These are phyloP conservation scores for Spinacia oleracea DNA, from an alignment of 179 eudicot genomes.

Conservation along the genomic window DNA sequence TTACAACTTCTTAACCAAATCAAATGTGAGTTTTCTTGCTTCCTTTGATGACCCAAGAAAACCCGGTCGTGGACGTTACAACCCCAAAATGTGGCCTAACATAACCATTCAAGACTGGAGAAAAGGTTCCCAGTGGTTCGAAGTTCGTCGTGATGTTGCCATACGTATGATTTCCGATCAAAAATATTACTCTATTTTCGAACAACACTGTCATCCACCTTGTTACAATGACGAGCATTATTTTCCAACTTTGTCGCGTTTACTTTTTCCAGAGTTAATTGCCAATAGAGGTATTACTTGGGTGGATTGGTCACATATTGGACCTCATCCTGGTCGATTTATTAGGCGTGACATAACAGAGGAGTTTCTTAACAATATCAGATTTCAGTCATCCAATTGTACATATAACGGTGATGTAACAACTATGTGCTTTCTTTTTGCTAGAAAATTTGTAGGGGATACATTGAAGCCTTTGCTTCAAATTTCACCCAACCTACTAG, in stretches of 20 bases:
- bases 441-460: constrained; percentile 53
- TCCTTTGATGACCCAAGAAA: constrained; percentile 44
- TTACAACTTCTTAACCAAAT: constrained; percentile 46
- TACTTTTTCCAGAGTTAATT: constrained; percentile 28
- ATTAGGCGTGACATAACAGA: constrained; percentile 35
- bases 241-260: constrained; percentile 50
- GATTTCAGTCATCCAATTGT: constrained; percentile 34
- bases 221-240: constrained; percentile 74
- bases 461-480: constrained; percentile 45
- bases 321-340: constrained; percentile 57
- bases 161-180: constrained; percentile 38
- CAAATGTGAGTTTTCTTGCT: constrained; percentile 44
- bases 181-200: constrained; percentile 45
- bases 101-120: constrained; percentile 56
- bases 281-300: constrained; percentile 50
- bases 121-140: constrained; percentile 82
- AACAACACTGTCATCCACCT: constrained; percentile 42
- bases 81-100: constrained; percentile 49
- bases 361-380: constrained; percentile 42
- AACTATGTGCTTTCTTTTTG: constrained; percentile 55
- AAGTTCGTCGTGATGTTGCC: constrained; percentile 51
- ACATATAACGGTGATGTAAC: constrained; percentile 42
- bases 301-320: constrained; percentile 56
- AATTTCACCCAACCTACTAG: constrained; percentile 42
- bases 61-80: constrained; percentile 60